phyloP scores from a whole-genome alignment of 352 stramenopile genomes.

The Phytopythium aichiense region DNA sequence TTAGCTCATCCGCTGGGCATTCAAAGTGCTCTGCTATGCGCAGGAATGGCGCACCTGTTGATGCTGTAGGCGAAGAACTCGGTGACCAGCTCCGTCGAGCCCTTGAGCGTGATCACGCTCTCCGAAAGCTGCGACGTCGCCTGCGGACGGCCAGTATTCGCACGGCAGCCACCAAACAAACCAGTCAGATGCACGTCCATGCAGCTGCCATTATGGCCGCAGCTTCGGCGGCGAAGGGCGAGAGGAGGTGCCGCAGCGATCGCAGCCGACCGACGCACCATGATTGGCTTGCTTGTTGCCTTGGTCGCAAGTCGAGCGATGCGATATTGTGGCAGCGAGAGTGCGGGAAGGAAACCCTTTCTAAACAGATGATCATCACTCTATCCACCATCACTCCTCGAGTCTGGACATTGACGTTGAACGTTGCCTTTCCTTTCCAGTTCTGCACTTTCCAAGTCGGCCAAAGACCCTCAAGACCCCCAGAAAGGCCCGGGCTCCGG shows the following conservation, averaged over 20 bases:
- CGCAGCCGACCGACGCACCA: background rate
- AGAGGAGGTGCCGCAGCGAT: background rate
- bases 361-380: conserved; percentile 17
- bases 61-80: conserved; percentile 99
- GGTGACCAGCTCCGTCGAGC: conserved; percentile 97
- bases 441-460: conserved; percentile 12
- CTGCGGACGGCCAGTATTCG: conserved; percentile 15
- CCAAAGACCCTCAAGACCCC: background rate
- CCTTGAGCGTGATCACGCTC: conserved; percentile 98
- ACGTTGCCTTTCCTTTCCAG: conserved; percentile 9
- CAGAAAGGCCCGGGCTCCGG: background rate
- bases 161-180: background rate
- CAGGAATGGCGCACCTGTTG: conserved; percentile 79
- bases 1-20: background rate
- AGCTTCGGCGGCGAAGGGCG: background rate
- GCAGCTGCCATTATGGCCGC: background rate
- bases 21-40: background rate
- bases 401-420: conserved; percentile 2
- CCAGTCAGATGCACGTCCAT: background rate
- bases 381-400: background rate
- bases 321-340: background rate
- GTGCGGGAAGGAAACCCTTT: conserved; percentile 7
- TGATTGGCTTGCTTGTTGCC: background rate
- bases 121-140: conserved; percentile 66
- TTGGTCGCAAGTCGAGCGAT: background rate